Conservation (phyloP, 1,139 yeast species). For the Blastobotrys aristatus region DNA sequence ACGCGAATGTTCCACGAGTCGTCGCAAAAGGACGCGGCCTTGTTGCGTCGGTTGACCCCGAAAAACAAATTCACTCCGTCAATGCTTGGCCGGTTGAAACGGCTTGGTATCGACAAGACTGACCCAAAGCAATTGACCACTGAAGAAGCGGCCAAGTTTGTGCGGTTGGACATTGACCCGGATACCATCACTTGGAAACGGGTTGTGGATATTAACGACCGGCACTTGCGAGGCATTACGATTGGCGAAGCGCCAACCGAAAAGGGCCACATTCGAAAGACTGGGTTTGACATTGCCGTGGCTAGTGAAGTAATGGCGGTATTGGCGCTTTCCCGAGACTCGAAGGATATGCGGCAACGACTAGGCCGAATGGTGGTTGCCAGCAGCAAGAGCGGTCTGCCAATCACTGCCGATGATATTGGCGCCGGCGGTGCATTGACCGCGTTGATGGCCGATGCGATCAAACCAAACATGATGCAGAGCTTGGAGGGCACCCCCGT, state of each 20-base stretch:
- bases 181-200: constrained; percentile 94
- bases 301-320: constrained; percentile 99
- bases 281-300: constrained; percentile 95
- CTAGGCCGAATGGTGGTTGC: constrained; percentile 91
- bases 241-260: constrained; percentile 94
- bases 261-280: constrained; percentile 79
- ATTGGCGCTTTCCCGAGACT: constrained; percentile 78
- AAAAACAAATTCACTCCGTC: constrained; percentile 84
- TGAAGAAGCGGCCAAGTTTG: constrained; percentile 73
- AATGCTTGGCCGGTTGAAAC: constrained; percentile 71
- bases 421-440: constrained; percentile 98
- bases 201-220: constrained; percentile 93
- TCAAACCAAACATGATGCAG: constrained; percentile 97
- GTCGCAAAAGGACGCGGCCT: constrained; percentile 85
- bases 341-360: constrained; percentile 83
- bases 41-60: constrained; percentile 85
- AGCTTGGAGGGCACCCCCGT: constrained; percentile 98
- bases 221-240: constrained; percentile 87
- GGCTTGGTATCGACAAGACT: constrained; percentile 75
- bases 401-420: constrained; percentile 92
- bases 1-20: constrained; percentile 96
- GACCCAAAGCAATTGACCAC: constrained; percentile 77
- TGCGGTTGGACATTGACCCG: constrained; percentile 87
- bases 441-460: constrained; percentile 92
- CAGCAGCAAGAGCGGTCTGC: constrained; percentile 72